phyloP scores from a whole-genome alignment of 352 stramenopile genomes.

The Phytophthora megakarya region DNA sequence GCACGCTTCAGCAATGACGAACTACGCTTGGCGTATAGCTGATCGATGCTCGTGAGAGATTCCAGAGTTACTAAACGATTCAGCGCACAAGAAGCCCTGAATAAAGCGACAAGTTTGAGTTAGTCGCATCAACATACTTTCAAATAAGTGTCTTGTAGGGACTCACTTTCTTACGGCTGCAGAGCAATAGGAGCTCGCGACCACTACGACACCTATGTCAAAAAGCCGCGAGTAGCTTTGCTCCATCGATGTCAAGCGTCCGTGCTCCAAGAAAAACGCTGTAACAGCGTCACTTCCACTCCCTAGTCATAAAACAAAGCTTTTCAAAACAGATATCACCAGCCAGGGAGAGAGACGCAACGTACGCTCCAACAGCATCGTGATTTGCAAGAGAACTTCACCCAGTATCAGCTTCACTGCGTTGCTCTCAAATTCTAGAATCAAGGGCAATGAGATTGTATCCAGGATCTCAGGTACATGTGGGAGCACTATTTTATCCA shows the following conservation, averaged over 20 bases:
- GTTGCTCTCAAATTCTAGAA: conserved; percentile 54
- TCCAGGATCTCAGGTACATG: conserved; percentile 66
- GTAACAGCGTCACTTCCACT: conserved; percentile 53
- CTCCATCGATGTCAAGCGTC: conserved; percentile 48
- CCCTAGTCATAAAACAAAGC: conserved; percentile 27
- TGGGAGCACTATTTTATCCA: conserved; percentile 60
- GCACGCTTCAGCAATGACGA: conserved; percentile 28
- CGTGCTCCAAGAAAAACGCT: conserved; percentile 57
- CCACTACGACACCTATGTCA: conserved; percentile 44
- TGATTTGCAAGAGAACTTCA: conserved; percentile 39
- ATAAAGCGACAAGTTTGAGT: conserved; percentile 5
- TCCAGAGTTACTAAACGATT: conserved; percentile 38
- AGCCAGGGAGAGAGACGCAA: conserved; percentile 2
- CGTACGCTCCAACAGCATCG: conserved; percentile 55
- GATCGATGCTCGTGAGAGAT: conserved; percentile 5
- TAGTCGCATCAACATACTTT: not conserved
- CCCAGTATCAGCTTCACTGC: conserved; percentile 40
- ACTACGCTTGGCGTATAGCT: conserved; percentile 44
- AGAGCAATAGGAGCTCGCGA: conserved; percentile 25
- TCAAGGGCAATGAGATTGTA: conserved; percentile 36
- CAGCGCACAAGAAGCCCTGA: conserved; percentile 36
- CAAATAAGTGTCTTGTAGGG: not conserved
- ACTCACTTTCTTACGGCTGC: conserved; percentile 10
- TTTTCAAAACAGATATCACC: not conserved
- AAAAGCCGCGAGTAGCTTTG: conserved; percentile 51